Conservation (phyloP, 2,329 filamentous ascomycete genomes). For the Thermothelomyces thermophilus region DNA sequence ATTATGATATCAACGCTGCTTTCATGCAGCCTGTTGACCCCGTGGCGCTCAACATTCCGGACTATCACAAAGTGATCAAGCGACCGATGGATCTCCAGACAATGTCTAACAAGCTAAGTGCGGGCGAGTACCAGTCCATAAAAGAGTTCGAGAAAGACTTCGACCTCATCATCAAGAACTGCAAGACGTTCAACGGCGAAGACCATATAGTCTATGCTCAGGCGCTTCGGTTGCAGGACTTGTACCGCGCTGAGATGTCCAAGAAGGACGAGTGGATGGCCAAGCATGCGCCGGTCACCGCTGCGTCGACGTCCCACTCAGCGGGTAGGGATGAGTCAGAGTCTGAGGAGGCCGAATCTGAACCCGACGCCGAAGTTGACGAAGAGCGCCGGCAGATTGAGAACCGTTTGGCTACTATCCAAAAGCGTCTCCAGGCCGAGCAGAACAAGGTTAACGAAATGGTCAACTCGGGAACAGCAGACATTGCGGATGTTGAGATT, state of each 20-base stretch:
- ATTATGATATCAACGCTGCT: conserved; percentile 60
- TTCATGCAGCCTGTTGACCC: conserved; percentile 87
- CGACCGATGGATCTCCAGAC: conserved; percentile 92
- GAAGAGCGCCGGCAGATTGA: conserved; percentile 32
- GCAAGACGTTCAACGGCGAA: conserved; percentile 77
- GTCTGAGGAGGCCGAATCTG: conserved; percentile 45
- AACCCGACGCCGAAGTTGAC: conserved; percentile 54
- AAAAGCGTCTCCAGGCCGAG: conserved; percentile 48
- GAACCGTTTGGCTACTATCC: conserved; percentile 46
- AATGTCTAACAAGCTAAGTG: conserved; percentile 69
- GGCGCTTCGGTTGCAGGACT: conserved; percentile 64
- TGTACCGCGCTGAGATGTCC: conserved; percentile 70
- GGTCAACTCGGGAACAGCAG: conserved; percentile 43
- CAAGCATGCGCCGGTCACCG: conserved; percentile 53
- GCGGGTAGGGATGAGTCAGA: conserved; percentile 44
- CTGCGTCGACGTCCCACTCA: conserved; percentile 43
- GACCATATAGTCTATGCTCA: conserved; percentile 66
- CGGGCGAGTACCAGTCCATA: conserved; percentile 70
- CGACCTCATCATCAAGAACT: conserved; percentile 79
- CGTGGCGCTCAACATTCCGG: conserved; percentile 86
- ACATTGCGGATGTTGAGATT: conserved; percentile 47
- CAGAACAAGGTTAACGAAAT: conserved; percentile 51
- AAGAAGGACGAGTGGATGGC: conserved; percentile 78
- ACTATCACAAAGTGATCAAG: conserved; percentile 90
- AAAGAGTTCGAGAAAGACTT: conserved; percentile 85